Base-by-base conservation (phyloP, 2,329 filamentous ascomycete species). In the Penicillium psychrosexuale region DNA sequence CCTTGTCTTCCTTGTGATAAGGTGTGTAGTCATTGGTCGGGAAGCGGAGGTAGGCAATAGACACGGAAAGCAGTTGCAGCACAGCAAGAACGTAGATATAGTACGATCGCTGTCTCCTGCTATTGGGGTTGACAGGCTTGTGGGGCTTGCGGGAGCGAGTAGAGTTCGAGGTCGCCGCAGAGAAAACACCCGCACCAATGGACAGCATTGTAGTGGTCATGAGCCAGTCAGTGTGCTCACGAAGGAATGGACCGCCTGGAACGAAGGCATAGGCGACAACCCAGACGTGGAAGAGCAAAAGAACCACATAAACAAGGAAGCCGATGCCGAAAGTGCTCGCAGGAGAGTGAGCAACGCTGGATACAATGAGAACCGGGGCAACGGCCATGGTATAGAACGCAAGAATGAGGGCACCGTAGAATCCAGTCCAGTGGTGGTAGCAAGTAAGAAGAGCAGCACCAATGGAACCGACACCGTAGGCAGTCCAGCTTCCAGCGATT, bases 251-350 rank as follows among this genome's bases (percentile, higher is more conserved):
- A 2, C 94, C 94, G 48, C 94, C 94, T 2, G 94, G 94, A 3
- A 99, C 94, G 65, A 99, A 99, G 12, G 94, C 94, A 67, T 99
- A 99, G 2, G 94, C 94, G 11, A 99, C 94, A 34, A 97, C 89
- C 94, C 94, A 99, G 52, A 97, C 91, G 69, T 97, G 93, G 79
- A 96, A 96, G n/a, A 99, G 83, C 5, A 97, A 87, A 77, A 97
- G 77, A 66, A 97, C 82, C 74, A 97, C 96, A 79, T 97, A 99
- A 46, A 96, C 73, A 49, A 97, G 76, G 77, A 96, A 97, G 4
- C 89, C 93, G 13, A 95, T 71, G 3, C 93, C 94, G 69, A 99
- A 99, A 0, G 90, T 90, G 27, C 81, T 80, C 5, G 86, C 90
- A 0, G 91, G 91, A 48, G 80, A 87, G 70, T 90, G 88, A 67